Evolutionary conservation across 2,329 filamentous ascomycete species (phyloP), one percentile per base, ranked within the genome.

Genomic region (Endoconidiophora polonica): DNA sequence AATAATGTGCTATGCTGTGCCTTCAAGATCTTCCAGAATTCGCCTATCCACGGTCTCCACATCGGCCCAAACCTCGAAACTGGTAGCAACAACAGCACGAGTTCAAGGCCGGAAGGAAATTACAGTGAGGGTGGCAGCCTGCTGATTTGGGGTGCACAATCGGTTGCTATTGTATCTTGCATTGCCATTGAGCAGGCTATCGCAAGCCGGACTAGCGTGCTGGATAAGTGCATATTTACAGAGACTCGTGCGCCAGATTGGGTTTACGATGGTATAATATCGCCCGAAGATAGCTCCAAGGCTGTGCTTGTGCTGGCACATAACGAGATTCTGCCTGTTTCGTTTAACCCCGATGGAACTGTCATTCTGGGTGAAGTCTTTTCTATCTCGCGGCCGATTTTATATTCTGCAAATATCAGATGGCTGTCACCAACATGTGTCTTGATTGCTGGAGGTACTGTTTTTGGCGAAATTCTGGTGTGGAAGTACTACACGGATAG

Each of bases 401-500:
- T 98, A 5, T 98, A 94, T 63, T 85, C 86, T 14, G 90, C 87
- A 4, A 77, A 84, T 58, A 63, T 94, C 16, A 65, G 71, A 38
- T 85, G 81, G 72, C 64, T 79, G 5, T 70, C 72, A 5, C 49
- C 63, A 4, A 67, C 69, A 42, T 68, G 70, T 47, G 68, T 94
- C 43, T 71, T 95, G 18, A 75, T 95, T 46, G 86, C 86, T 5
- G 84, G 84, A 2, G 91, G 91, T 1, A 96, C 91, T 0, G 87
- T 90, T 1, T 96, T 96, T 64, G 91, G 91, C 2, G 88, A 96
- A 62, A 83, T 98, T 33, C 71, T 95, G 37, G 75, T 94, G 14
- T 96, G 91, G 91, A 84, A 80, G 56, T 87, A 77, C 57, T 65
- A 67, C 44, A 57, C 72, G n/a, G 50, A 26, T 14, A 33, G 16